phyloP scores from a whole-genome alignment of 805 yeast genomes.

The Starmerella ratchasimensis region DNA sequence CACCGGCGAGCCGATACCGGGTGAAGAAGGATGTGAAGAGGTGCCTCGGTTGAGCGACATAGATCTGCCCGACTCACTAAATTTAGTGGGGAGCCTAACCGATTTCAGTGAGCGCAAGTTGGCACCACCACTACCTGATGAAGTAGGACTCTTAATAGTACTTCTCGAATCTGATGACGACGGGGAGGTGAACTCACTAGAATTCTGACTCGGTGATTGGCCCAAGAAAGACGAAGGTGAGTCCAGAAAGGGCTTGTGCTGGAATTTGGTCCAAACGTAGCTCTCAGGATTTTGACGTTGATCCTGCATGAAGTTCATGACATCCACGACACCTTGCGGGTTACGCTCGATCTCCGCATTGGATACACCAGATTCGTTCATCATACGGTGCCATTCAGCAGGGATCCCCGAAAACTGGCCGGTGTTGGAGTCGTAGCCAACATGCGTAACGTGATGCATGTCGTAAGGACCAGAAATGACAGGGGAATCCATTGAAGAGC shows the following conservation, averaged over 20 bases:
- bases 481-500: conserved; percentile 3
- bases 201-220: background rate
- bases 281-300: conserved; percentile 18
- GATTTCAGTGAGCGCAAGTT: too few relatives aligned
- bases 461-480: conserved; percentile 80
- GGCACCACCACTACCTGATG: too few relatives aligned
- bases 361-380: conserved; percentile 78
- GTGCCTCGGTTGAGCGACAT: too few relatives aligned
- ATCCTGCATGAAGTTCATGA: conserved; percentile 56
- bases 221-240: background rate
- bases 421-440: conserved; percentile 69
- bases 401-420: conserved; percentile 90
- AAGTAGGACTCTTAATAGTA: too few relatives aligned
- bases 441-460: conserved; percentile 87
- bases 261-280: conserved; percentile 20
- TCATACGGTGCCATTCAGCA: conserved; percentile 74
- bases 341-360: conserved; percentile 77
- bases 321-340: conserved; percentile 89
- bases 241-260: conserved; percentile 4
- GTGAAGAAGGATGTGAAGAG: too few relatives aligned
- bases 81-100: background rate
- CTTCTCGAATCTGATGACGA: too few relatives aligned
- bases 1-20: too few relatives aligned
- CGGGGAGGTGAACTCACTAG: background rate
- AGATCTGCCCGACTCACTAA: background rate